These are phyloP conservation scores for Ascochyta koolunga DNA, from an alignment of 2,329 filamentous ascomycete genomes.

Conservation along the genomic window DNA sequence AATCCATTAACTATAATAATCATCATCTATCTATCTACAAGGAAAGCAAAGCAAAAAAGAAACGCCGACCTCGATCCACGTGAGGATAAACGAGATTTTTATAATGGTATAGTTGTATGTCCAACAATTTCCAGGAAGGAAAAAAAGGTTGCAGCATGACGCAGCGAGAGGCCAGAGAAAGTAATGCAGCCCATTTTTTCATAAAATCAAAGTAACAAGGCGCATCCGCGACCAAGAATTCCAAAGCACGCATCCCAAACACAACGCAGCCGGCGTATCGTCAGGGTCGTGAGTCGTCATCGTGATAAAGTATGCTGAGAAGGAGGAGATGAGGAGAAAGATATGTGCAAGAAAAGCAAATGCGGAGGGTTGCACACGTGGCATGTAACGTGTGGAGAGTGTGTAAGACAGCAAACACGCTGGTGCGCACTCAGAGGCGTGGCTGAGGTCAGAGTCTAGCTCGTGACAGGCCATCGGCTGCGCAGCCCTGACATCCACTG, in stretches of 20 bases:
- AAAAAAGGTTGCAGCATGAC: too few species aligned
- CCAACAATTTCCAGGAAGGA: too few species aligned
- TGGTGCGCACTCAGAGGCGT: background rate
- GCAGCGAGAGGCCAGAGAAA: background rate
- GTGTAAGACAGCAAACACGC: background rate
- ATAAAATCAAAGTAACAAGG: background rate
- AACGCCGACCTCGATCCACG: too few species aligned
- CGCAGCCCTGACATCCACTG: slow-evolving; percentile 87
- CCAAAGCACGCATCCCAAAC: background rate
- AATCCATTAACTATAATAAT: too few species aligned
- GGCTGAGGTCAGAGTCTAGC: slow-evolving; percentile 1
- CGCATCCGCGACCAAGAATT: background rate
- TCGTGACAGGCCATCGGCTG: slow-evolving; percentile 49
- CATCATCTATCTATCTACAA: background rate
- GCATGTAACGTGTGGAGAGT: background rate
- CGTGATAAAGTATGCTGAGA: slow-evolving; percentile 3
- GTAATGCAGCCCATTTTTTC: background rate
- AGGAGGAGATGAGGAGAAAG: slow-evolving; percentile 9
- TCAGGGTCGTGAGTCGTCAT: slow-evolving; percentile 13
- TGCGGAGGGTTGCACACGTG: background rate
- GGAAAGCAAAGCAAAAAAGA: too few species aligned
- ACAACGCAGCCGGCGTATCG: slow-evolving; percentile 8
- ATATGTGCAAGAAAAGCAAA: slow-evolving; percentile 21
- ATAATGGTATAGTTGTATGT: too few species aligned
- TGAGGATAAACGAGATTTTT: too few species aligned